Percentiles rank a stretch among this genome's conserved stretches.
Evolutionary conservation across 1,139 yeast species (phyloP).

Genomic region (Pneumocystis carinii): DNA sequence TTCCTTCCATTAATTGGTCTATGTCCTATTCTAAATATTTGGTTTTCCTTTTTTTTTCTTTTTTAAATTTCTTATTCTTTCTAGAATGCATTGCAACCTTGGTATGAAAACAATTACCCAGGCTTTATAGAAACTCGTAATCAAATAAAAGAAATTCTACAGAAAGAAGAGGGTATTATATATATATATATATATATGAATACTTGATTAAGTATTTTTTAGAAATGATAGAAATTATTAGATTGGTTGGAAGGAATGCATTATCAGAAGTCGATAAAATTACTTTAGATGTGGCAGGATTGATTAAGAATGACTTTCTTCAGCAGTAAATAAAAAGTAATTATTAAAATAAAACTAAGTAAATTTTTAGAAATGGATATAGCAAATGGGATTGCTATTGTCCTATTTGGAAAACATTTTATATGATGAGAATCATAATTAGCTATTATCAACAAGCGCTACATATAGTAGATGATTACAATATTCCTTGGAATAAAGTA

Average conservation of each 20-base stretch:
- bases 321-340: slow-evolving; percentile 43
- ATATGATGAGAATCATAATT: slow-evolving; percentile 92
- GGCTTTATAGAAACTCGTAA: slow-evolving; percentile 84
- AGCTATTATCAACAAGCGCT: slow-evolving; percentile 93
- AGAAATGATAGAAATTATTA: slow-evolving; percentile 85
- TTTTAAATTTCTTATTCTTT: background rate
- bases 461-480: slow-evolving; percentile 88
- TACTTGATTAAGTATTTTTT: background rate
- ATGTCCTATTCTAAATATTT: slow-evolving; percentile 86
- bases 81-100: slow-evolving; percentile 69
- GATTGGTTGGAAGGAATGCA: slow-evolving; percentile 96
- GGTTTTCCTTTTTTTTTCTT: background rate
- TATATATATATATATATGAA: background rate
- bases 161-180: slow-evolving; percentile 58
- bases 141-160: slow-evolving; percentile 81
- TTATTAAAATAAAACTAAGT: background rate
- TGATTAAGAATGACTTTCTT: slow-evolving; percentile 92
- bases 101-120: slow-evolving; percentile 73
- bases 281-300: slow-evolving; percentile 77
- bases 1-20: slow-evolving; percentile 94
- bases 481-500: slow-evolving; percentile 73
- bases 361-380: slow-evolving; percentile 51
- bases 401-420: slow-evolving; percentile 97
- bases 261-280: slow-evolving; percentile 92
- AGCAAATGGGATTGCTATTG: slow-evolving; percentile 96